phyloP scores from a whole-genome alignment of 2,329 filamentous ascomycete species.

The Annulohypoxylon truncatum region DNA sequence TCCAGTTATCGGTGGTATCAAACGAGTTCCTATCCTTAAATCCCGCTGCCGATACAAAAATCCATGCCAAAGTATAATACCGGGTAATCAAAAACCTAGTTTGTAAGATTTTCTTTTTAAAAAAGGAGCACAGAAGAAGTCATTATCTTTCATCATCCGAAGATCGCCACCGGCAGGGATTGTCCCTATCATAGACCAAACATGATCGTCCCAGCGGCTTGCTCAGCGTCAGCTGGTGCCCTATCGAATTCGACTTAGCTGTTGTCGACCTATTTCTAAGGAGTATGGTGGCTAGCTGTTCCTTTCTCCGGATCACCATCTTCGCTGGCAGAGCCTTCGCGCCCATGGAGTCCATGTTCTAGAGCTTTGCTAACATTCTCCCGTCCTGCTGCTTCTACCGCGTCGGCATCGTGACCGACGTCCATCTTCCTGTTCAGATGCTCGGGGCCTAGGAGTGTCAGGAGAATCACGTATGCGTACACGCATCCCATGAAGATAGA shows the following conservation, averaged over 20 bases:
- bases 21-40: constrained; percentile 5
- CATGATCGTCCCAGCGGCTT: constrained; percentile 3
- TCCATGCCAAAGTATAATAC: background rate
- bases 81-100: constrained; percentile 2
- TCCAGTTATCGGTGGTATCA: constrained; percentile 26
- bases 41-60: background rate
- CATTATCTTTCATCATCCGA: constrained; percentile 2
- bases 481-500: constrained; percentile 93
- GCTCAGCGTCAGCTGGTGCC: background rate
- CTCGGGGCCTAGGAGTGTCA: constrained; percentile 73
- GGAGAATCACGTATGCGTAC: constrained; percentile 69
- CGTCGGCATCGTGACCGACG: constrained; percentile 60
- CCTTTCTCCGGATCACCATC: constrained; percentile 48
- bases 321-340: constrained; percentile 38
- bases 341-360: constrained; percentile 41
- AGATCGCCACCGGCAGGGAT: background rate
- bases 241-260: background rate
- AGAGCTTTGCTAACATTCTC: constrained; percentile 51
- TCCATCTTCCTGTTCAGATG: constrained; percentile 64
- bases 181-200: background rate
- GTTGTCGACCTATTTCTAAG: constrained; percentile 23
- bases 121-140: background rate
- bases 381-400: constrained; percentile 59
- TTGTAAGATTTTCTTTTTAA: too few species aligned
- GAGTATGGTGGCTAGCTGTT: constrained; percentile 36